Evolutionary conservation across 148 eudicot species (phyloP), one percentile per base, ranked within the genome.

Genomic region (Cornus florida): DNA sequence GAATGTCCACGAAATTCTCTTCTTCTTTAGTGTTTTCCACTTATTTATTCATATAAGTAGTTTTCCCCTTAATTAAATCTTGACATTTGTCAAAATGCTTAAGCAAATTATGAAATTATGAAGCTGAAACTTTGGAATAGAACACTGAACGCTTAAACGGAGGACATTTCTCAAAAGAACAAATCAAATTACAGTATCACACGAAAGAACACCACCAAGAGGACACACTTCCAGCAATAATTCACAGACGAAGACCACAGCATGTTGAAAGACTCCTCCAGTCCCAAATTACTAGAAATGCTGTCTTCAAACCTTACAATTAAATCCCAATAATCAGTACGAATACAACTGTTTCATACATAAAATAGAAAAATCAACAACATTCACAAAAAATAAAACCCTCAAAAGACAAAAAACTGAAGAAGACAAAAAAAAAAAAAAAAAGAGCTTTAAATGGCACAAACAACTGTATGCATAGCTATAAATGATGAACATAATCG

Each of bases 141-240:
- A 48, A 72, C 12, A 46, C 64, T 57, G 11, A 62, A 62, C 22
- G 20, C 23, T 62, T 62, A 19, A 5, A 5, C 3, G 66, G 17
- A 50, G 59, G 1, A 68, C 17, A 62, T 4, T 70, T 71, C 91
- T 86, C 78, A 87, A 86, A 82, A 56, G 69, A 8, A 48, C 20
- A 72, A 67, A 78, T 20, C 22, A 56, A 62, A 28, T 87, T 88
- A 88, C 83, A 90, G 89, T 31, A 90, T 90, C 33, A 90, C 82
- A 16, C 87, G 90, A 79, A 86, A 89, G 82, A 91, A 91, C 66
- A 89, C 91, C 80, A 89, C 87, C 83, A 91, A 82, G 48, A 79
- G 89, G 74, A 84, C 85, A 74, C 87, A 86, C 84, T 88, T 86
- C 71, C 88, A 81, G 70, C 81, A 82, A 72, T 72, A 83, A 77